These are phyloP conservation scores for Lasiosphaeria hispida DNA, from an alignment of 495 filamentous ascomycete species.

Conservation along the genomic window DNA sequence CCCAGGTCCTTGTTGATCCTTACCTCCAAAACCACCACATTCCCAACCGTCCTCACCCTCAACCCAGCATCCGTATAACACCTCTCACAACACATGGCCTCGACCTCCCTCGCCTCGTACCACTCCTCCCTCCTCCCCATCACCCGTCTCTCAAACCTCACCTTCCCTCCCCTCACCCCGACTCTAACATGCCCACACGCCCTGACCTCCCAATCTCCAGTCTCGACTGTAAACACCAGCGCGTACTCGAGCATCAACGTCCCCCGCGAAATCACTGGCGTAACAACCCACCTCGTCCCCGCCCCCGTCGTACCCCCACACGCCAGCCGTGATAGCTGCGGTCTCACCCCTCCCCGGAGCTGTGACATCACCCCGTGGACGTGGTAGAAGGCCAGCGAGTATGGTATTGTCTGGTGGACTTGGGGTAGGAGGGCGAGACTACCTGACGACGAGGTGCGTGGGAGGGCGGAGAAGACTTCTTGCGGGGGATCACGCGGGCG, in stretches of 20 bases:
- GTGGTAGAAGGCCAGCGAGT: slow-evolving; percentile 27
- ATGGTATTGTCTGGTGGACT: slow-evolving; percentile 26
- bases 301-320: slow-evolving; percentile 12
- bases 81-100: slow-evolving; percentile 13
- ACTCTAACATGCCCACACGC: slow-evolving; percentile 26
- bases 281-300: not conserved
- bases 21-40: slow-evolving; percentile 21
- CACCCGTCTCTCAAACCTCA: not conserved
- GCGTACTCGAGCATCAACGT: slow-evolving; percentile 22
- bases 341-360: not conserved
- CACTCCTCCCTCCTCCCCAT: slow-evolving; percentile 14
- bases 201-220: slow-evolving; percentile 22
- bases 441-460: slow-evolving; percentile 11
- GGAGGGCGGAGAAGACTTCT: slow-evolving; percentile 19
- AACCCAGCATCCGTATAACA: slow-evolving; percentile 28
- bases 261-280: not conserved
- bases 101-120: slow-evolving; percentile 6
- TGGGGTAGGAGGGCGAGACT: slow-evolving; percentile 18
- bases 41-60: slow-evolving; percentile 15
- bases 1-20: slow-evolving; percentile 29
- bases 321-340: not conserved
- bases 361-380: slow-evolving; percentile 16
- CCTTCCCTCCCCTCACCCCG: slow-evolving; percentile 15
- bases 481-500: slow-evolving; percentile 9
- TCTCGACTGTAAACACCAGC: slow-evolving; percentile 20